Conservation (phyloP, 2,329 filamentous ascomycete species). For the Fusarium proliferatum region DNA sequence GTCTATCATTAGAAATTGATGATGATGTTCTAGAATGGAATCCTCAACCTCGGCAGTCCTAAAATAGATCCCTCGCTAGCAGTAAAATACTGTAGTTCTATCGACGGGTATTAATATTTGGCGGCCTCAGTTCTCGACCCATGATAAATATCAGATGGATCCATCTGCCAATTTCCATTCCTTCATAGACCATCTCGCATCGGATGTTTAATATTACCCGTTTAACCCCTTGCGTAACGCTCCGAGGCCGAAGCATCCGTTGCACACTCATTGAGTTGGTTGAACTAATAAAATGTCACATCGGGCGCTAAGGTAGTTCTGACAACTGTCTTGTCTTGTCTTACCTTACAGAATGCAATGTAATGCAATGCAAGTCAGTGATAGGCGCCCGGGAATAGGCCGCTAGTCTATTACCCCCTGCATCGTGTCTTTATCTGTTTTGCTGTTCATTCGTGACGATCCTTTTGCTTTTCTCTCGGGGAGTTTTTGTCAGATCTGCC, state of each 20-base stretch:
- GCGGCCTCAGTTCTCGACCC: slow-evolving; percentile 15
- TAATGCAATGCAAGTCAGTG: neutral
- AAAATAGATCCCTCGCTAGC: neutral
- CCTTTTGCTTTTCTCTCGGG: neutral
- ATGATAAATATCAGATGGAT: slow-evolving; percentile 6
- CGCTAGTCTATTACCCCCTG: slow-evolving; percentile 2
- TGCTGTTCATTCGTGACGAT: neutral
- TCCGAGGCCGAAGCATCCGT: slow-evolving; percentile 4
- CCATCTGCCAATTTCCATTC: slow-evolving; percentile 14
- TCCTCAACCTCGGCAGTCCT: neutral
- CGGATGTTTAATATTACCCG: slow-evolving; percentile 6
- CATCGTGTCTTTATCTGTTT: neutral
- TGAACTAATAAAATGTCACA: slow-evolving; percentile 8
- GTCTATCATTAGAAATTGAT: neutral
- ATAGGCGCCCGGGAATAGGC: neutral
- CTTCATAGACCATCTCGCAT: slow-evolving; percentile 1
- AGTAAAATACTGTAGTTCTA: neutral
- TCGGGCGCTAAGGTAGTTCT: neutral
- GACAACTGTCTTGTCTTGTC: neutral
- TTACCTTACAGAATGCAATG: neutral
- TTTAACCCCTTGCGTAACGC: neutral
- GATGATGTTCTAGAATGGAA: neutral
- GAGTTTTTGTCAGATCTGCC: neutral
- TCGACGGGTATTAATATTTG: neutral
- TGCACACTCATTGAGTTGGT: neutral